Evolutionary conservation across 495 filamentous ascomycete species (phyloP), one percentile per base, ranked within the genome.

Genomic region (Hypoxylon rickii): DNA sequence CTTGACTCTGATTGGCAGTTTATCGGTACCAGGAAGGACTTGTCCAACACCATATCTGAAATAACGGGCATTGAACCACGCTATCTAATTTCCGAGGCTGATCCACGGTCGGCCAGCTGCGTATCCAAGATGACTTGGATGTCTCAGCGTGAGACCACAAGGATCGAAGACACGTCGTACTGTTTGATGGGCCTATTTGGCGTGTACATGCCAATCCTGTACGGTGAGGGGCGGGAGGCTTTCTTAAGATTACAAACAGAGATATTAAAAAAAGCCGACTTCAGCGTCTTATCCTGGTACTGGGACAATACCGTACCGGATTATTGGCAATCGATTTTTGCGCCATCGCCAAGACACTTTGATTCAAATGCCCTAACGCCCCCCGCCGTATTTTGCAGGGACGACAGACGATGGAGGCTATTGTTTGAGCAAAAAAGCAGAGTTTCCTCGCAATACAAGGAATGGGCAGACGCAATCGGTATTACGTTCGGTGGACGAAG

Each of bases 121-220:
- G 59, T 48, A 12, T 26, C 44, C n/a, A 43, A 57, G 0, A 67
- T 67, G 60, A 58, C 51, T 15, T 69, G 52, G 60, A 49, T 56
- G 5, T 51, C 60, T 12, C 32, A 39, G 29, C 40, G 64, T 18
- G n/a, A 58, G 36, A 67, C 60, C 5, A 61, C 60, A 0, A 33
- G 64, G 19, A 24, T 55, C 13, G 60, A 67, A 34, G 57, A 69
- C 47, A 31, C 55, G 34, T 56, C 62, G 31, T 65, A 66, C 36
- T 65, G 61, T 29, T 31, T 65, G 10, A 19, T 65, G 26, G 67
- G 61, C 10, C 12, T 69, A 37, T 65, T 68, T 33, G 52, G 40
- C 20, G 64, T 69, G 10, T 63, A 53, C 33, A 69, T 68, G 64
- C 66, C 64, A 6, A 45, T 67, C 12, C 16, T 65, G 8, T 66